A percentile compares a stretch with the other conserved stretches of the same genome.
Evolutionary conservation across 1,139 yeast species (phyloP).

Genomic region (Arxiozyma telluris): DNA sequence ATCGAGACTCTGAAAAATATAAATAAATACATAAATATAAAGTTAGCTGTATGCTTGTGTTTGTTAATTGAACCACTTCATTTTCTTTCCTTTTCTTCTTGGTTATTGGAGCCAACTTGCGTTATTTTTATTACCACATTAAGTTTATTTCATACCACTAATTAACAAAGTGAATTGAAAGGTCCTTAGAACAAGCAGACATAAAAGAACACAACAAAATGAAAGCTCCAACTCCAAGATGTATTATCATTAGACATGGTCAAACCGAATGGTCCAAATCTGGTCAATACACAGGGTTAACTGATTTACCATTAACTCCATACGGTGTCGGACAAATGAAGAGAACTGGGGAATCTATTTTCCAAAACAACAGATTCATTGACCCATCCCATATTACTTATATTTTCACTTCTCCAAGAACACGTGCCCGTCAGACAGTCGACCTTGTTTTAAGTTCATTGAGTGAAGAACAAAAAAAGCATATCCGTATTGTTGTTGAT

Average conservation of each 20-base stretch:
- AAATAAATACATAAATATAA: too few relatives aligned
- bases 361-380: constrained; percentile 50
- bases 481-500: constrained; percentile 44
- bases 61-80: too few relatives aligned
- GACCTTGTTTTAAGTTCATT: constrained; percentile 46
- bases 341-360: constrained; percentile 61
- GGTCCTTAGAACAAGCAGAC: too few relatives aligned
- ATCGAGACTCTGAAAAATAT: not conserved
- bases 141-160: too few relatives aligned
- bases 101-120: too few relatives aligned
- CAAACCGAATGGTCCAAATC: constrained; percentile 94
- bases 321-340: constrained; percentile 71
- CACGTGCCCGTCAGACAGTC: constrained; percentile 67
- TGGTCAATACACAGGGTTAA: constrained; percentile 82
- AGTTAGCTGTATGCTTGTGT: too few relatives aligned
- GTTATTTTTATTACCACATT: too few relatives aligned
- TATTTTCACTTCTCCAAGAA: constrained; percentile 71
- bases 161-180: too few relatives aligned
- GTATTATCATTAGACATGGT: constrained; percentile 64
- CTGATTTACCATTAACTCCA: constrained; percentile 70
- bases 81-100: too few relatives aligned
- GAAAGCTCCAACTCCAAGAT: constrained; percentile 48
- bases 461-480: constrained; percentile 38
- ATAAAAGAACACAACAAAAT: not conserved
- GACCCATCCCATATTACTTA: constrained; percentile 55